A percentile compares a stretch with the other conserved stretches of the same genome.
phyloP scores from a whole-genome alignment of 306 rosid genomes.

The Fragaria ananassa region DNA sequence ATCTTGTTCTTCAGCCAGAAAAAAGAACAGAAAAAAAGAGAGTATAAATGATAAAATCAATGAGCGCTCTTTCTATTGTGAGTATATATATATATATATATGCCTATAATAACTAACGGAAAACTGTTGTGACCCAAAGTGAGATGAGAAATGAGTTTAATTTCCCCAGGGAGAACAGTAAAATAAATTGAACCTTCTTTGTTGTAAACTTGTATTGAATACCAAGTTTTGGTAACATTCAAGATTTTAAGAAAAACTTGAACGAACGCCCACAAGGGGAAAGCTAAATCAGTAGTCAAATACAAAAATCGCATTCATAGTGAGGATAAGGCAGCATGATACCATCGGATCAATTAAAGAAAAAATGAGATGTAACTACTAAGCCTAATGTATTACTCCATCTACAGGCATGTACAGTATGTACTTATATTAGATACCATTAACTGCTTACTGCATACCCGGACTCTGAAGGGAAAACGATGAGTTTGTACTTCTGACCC shows the following conservation, averaged over 20 bases:
- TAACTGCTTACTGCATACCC: conserved; percentile 46
- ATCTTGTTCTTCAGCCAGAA: background rate
- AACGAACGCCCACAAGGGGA: background rate
- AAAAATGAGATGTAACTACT: background rate
- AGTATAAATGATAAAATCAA: too few species aligned
- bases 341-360: background rate
- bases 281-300: background rate
- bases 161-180: background rate
- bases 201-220: background rate
- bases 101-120: background rate
- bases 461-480: conserved; percentile 83
- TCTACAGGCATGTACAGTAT: background rate
- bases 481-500: conserved; percentile 73
- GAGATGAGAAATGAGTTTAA: background rate
- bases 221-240: background rate
- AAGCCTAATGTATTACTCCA: background rate
- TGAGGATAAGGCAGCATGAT: background rate
- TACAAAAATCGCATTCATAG: background rate
- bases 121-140: background rate
- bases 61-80: background rate
- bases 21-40: background rate
- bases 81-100: too few species aligned
- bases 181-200: background rate
- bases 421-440: background rate
- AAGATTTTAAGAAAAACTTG: background rate